A percentile compares a stretch with the other conserved stretches of the same genome.
phyloP scores from a whole-genome alignment of 2,329 filamentous ascomycete genomes.

The Sporothrix pseudoabietina region DNA sequence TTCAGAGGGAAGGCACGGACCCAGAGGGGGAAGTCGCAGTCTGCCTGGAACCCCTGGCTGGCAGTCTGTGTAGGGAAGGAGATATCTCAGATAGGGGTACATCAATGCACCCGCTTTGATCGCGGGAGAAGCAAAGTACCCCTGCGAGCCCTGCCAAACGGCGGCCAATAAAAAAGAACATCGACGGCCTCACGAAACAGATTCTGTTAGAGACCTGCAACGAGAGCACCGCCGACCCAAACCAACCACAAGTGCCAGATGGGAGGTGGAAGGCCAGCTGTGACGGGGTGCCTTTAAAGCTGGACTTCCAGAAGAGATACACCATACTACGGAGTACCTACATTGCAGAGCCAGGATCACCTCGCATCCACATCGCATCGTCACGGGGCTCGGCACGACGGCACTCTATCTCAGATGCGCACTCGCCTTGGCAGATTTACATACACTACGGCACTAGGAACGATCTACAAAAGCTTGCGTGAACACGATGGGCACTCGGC shows the following conservation, averaged over 20 bases:
- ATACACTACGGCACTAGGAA: not conserved
- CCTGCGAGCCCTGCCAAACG: not conserved
- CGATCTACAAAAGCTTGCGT: not conserved
- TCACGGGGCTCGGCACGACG: slow-evolving; percentile 10
- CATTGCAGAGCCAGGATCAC: not conserved
- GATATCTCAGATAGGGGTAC: slow-evolving; percentile 4
- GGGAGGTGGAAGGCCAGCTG: not conserved
- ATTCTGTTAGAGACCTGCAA: slow-evolving; percentile 35
- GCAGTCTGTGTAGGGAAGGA: not conserved
- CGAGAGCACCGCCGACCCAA: slow-evolving; percentile 23
- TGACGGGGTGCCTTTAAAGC: not conserved
- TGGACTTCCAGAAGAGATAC: not conserved
- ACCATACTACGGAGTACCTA: not conserved
- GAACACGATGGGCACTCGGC: slow-evolving; percentile 23
- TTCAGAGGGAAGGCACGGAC: not conserved
- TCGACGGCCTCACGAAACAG: slow-evolving; percentile 32
- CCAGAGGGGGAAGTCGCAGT: not conserved
- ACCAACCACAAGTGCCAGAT: not conserved
- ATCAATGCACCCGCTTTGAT: slow-evolving; percentile 4
- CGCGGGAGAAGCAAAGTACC: slow-evolving; percentile 12
- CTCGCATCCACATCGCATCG: not conserved
- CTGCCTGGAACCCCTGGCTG: not conserved
- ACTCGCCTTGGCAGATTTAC: slow-evolving; percentile 12
- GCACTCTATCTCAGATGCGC: not conserved
- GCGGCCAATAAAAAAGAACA: not conserved